Percentiles rank a stretch among this genome's conserved stretches.
These are phyloP conservation scores for Amanita jacksonii DNA, from an alignment of 768 basidiomycete species.

Conservation along the genomic window DNA sequence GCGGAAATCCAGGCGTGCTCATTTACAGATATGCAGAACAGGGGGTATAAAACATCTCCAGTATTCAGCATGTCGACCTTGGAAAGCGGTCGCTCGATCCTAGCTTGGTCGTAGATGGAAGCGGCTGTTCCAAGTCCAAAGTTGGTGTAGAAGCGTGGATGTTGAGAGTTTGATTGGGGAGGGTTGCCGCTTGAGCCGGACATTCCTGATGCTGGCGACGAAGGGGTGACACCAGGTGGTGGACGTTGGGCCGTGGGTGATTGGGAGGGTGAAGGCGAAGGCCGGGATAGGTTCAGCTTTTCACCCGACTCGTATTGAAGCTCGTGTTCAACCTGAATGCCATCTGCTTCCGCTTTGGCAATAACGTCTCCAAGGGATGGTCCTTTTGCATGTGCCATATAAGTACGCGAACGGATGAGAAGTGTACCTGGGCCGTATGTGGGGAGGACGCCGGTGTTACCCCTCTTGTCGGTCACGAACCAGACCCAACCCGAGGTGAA, in stretches of 20 bases:
- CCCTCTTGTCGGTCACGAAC: conserved; percentile 66
- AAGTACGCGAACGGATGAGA: conserved; percentile 54
- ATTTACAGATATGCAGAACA: conserved; percentile 71
- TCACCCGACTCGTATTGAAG: conserved; percentile 3
- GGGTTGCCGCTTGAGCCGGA: conserved; percentile 22
- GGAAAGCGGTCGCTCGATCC: conserved; percentile 10
- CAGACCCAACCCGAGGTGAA: conserved; percentile 77
- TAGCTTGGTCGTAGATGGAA: conserved; percentile 13
- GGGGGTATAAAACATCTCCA: conserved; percentile 57
- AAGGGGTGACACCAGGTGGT: conserved; percentile 22
- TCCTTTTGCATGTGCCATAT: conserved; percentile 19
- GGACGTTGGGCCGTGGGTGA: conserved; percentile 16
- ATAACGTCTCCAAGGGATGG: conserved; percentile 10
- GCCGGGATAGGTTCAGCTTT: conserved; percentile 5
- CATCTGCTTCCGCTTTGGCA: background rate
- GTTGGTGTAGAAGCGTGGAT: background rate
- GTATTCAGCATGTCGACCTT: conserved; percentile 21
- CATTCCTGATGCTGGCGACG: conserved; percentile 36
- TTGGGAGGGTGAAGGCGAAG: conserved; percentile 12
- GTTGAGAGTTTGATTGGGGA: conserved; percentile 7
- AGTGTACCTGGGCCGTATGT: conserved; percentile 88
- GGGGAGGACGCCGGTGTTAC: conserved; percentile 61
- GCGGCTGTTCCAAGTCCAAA: background rate
- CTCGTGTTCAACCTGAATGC: conserved; percentile 2
- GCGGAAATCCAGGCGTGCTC: conserved; percentile 84